Conservation (phyloP, 208 protist genomes). For the Wallacemonas rigidus region DNA sequence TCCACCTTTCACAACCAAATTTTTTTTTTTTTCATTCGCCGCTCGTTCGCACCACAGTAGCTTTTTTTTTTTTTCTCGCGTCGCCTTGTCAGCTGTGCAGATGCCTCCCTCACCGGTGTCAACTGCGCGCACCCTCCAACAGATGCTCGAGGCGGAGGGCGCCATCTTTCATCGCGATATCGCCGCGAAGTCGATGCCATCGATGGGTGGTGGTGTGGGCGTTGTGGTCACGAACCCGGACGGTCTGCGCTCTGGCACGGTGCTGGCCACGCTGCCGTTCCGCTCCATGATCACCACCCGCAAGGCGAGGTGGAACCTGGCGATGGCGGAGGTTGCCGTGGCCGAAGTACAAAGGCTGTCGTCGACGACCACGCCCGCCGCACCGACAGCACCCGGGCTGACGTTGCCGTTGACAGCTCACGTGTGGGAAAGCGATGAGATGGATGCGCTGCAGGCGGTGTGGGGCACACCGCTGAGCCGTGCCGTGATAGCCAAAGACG, state of each 20-base stretch:
- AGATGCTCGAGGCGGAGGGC: slow-evolving; percentile 67
- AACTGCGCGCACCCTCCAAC: slow-evolving; percentile 38
- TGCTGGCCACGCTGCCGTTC: slow-evolving; percentile 59
- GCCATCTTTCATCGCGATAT: slow-evolving; percentile 52
- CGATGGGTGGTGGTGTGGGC: slow-evolving; percentile 88
- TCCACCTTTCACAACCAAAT: background rate
- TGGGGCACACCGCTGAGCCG: background rate
- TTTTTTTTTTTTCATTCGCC: background rate
- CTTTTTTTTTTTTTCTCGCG: slow-evolving; percentile 2
- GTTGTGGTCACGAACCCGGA: slow-evolving; percentile 37
- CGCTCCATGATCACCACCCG: slow-evolving; percentile 72
- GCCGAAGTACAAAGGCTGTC: slow-evolving; percentile 6
- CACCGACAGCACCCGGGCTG: slow-evolving; percentile 25
- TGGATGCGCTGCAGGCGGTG: background rate
- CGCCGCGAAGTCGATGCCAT: slow-evolving; percentile 42
- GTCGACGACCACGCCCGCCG: background rate
- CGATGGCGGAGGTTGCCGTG: slow-evolving; percentile 55
- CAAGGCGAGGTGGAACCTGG: slow-evolving; percentile 69
- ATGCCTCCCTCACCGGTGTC: slow-evolving; percentile 7
- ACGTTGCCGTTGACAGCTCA: background rate
- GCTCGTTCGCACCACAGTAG: background rate
- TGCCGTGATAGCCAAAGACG: slow-evolving; percentile 31
- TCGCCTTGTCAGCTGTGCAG: background rate
- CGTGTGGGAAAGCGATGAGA: slow-evolving; percentile 3
- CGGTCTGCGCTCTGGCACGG: slow-evolving; percentile 30